These are phyloP conservation scores for Rutidosis leptorrhynchoides DNA, from an alignment of 129 eudicot species.

Conservation along the genomic window DNA sequence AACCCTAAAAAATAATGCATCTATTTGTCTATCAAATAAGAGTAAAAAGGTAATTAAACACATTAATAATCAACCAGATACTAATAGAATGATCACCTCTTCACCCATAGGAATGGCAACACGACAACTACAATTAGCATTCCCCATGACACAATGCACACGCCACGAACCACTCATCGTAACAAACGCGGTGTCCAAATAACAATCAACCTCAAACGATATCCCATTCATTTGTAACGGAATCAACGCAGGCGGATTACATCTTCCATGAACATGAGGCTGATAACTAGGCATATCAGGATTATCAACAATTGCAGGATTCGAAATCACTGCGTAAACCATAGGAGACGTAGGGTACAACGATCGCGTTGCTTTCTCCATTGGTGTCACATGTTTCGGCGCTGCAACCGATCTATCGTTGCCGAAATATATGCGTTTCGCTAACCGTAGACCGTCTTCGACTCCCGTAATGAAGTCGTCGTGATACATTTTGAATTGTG, in stretches of 20 bases:
- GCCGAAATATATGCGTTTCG: constrained; percentile 79
- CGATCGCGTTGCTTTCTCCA: constrained; percentile 48
- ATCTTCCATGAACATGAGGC: constrained; percentile 87
- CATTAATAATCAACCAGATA: no score
- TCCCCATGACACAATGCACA: constrained; percentile 86
- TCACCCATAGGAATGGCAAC: constrained; percentile 94
- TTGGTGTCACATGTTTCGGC: constrained; percentile 51
- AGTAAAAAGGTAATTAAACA: no score
- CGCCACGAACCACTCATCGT: constrained; percentile 71
- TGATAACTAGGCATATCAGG: constrained; percentile 95
- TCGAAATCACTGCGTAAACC: constrained; percentile 71
- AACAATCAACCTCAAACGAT: constrained; percentile 60
- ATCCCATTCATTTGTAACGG: constrained; percentile 85
- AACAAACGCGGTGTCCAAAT: constrained; percentile 62
- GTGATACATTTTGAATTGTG: constrained; percentile 24
- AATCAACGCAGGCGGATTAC: constrained; percentile 80
- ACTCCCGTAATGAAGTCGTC: constrained; percentile 64
- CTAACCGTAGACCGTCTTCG: constrained; percentile 67
- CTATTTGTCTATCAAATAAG: no score
- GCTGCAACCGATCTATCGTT: constrained; percentile 76
- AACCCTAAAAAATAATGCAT: no score
- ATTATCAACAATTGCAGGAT: constrained; percentile 76
- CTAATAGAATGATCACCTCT: constrained; percentile 44
- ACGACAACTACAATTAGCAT: constrained; percentile 58
- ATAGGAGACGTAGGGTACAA: constrained; percentile 65